Evolutionary conservation across 1,139 yeast species (phyloP), one percentile per base, ranked within the genome.

Genomic region (Scheffersomyces stambukii): DNA sequence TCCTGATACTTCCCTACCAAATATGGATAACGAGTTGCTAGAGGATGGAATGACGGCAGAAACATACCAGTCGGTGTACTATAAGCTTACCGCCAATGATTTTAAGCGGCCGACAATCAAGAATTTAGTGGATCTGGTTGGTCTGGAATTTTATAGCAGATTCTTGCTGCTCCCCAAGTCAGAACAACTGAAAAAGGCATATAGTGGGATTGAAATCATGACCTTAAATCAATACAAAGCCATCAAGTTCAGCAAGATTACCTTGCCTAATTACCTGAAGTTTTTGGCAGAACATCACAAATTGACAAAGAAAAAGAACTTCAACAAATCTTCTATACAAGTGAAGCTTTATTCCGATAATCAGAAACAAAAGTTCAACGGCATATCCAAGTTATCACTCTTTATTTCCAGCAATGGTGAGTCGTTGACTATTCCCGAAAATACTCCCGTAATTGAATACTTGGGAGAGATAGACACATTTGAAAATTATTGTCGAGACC

Each of bases 381-480:
- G 96, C 0, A 72, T 84, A 26, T 69, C 84, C 2, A 78, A 77
- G 40, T 53, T 81, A 29, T 88, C 93, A 0, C 60, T 89, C 12
- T 80, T 74, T 41, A 48, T 80, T 2, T 51, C 36, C 6, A 31
- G 42, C 9, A 42, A 43, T 2, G 37, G 37, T 8, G 45, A 45
- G 4, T 47, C 48, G 9, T 30, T 40, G 14, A 37, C 58, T 1
- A 51, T 77, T 1, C 68, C 75, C 0, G 59, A 64, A 27, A 75
- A 71, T 18, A 70, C 78, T 2, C 64, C 75, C 4, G 56, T 88
- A 3, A 64, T 74, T 19, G 91, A 85, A 44, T 70, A 77, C 38
- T 54, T 77, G 8, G 97, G 97, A 6, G 93, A 84, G 38, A 53
- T 88, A 5, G 81, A 78, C 43, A 63, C 73, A 28, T 77, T 77